Conservation (phyloP, 2,329 filamentous ascomycete species). For the Hymenoscyphus linearis region DNA sequence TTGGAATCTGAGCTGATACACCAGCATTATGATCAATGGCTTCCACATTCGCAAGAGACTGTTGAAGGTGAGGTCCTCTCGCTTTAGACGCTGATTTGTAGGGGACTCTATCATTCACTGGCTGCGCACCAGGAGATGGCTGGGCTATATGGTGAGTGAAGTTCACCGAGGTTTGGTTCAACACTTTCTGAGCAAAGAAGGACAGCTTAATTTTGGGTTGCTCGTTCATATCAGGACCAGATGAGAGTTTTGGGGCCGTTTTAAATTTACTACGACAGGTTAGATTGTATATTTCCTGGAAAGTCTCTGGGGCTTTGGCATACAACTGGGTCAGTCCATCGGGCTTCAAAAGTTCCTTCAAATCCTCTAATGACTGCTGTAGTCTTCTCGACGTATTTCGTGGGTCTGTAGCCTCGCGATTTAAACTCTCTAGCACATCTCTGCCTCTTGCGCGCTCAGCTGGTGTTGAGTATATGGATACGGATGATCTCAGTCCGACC, state of each 20-base stretch:
- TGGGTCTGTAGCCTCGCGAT: slow-evolving; percentile 59
- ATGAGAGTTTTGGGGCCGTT: slow-evolving; percentile 35
- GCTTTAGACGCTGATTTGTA: slow-evolving; percentile 7
- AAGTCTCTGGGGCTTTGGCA: slow-evolving; percentile 6
- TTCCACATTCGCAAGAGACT: slow-evolving; percentile 1
- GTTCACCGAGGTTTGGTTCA: slow-evolving; percentile 28
- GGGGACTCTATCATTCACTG: slow-evolving; percentile 1
- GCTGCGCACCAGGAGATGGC: neutral
- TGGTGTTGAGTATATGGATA: slow-evolving; percentile 45
- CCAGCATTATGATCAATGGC: slow-evolving; percentile 17
- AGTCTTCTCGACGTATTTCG: slow-evolving; percentile 58
- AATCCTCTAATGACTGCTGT: slow-evolving; percentile 66
- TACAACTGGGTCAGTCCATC: slow-evolving; percentile 61
- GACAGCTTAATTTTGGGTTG: slow-evolving; percentile 24
- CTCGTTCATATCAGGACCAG: slow-evolving; percentile 8
- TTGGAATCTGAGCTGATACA: slow-evolving; percentile 11
- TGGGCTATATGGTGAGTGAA: slow-evolving; percentile 11
- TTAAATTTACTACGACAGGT: slow-evolving; percentile 50
- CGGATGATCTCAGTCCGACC: slow-evolving; percentile 48
- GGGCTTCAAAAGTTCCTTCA: slow-evolving; percentile 68
- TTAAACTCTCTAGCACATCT: slow-evolving; percentile 59
- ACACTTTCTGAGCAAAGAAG: slow-evolving; percentile 30
- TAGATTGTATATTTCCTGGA: neutral
- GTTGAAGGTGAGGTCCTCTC: slow-evolving; percentile 7
- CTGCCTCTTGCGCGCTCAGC: slow-evolving; percentile 48